Percentiles rank a stretch among this genome's conserved stretches.
phyloP scores from a whole-genome alignment of 352 stramenopile species.

The Globisporangium heterothallicum region DNA sequence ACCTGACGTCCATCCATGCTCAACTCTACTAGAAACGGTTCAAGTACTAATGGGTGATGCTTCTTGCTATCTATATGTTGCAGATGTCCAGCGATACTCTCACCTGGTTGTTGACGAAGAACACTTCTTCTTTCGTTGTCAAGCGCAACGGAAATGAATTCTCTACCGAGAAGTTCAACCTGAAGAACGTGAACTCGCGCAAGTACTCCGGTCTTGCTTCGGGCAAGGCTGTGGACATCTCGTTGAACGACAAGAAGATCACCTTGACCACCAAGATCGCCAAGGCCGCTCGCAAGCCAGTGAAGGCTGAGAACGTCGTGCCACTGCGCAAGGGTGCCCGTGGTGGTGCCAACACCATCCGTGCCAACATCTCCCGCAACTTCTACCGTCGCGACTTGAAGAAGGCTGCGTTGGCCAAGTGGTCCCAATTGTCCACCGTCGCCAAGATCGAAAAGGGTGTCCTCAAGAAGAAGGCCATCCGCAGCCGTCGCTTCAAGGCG shows the following conservation, averaged over 20 bases:
- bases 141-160: constrained; percentile 91
- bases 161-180: constrained; percentile 93
- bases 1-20: no score
- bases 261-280: constrained; percentile 78
- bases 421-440: constrained; percentile 82
- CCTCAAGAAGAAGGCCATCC: constrained; percentile 78
- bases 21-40: no score
- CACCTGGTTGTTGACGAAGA: constrained; percentile 95
- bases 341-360: constrained; percentile 80
- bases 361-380: constrained; percentile 85
- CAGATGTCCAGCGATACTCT: constrained; percentile 92
- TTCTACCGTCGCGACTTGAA: constrained; percentile 86
- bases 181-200: constrained; percentile 92
- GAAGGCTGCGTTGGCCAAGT: constrained; percentile 78
- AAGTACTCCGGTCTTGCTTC: constrained; percentile 97
- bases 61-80: neutral
- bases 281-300: constrained; percentile 67
- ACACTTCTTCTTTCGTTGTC: constrained; percentile 95
- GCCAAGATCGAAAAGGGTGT: constrained; percentile 88
- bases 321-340: constrained; percentile 81
- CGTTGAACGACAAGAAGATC: constrained; percentile 84
- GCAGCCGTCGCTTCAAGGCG: constrained; percentile 76
- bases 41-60: constrained; percentile 2
- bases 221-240: constrained; percentile 91
- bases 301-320: constrained; percentile 65